A percentile compares a stretch with the other conserved stretches of the same genome.
These are phyloP conservation scores for Mucor circinelloides DNA, from an alignment of 371 early-diverging fungal species.

Conservation along the genomic window DNA sequence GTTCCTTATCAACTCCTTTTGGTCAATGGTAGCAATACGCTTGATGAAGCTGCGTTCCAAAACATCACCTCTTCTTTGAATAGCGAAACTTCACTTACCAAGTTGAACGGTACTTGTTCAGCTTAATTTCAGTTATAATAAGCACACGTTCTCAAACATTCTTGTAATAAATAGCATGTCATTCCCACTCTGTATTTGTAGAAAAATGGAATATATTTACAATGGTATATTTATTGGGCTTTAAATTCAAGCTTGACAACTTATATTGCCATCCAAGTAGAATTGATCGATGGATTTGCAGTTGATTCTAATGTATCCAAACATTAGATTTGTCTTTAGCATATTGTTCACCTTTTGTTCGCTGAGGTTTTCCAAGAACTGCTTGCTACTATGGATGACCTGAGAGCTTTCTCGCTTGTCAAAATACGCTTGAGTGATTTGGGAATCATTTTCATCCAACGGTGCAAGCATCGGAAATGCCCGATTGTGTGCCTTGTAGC, in stretches of 20 bases:
- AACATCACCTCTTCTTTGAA: neutral
- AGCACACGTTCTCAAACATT: neutral
- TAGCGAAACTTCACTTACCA: neutral
- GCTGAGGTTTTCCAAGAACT: neutral
- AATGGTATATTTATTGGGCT: neutral
- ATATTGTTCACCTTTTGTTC: neutral
- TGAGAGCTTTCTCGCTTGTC: neutral
- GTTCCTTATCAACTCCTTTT: neutral
- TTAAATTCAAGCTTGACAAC: neutral
- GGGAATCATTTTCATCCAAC: neutral
- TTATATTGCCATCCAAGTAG: constrained; percentile 6
- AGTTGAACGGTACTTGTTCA: constrained; percentile 1
- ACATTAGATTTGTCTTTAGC: constrained; percentile 3
- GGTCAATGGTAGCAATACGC: neutral
- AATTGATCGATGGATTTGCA: constrained; percentile 7
- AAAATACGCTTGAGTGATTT: constrained; percentile 1
- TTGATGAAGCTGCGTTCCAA: neutral
- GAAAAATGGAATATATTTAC: neutral
- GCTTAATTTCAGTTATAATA: neutral
- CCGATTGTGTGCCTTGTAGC: neutral
- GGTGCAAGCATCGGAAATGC: neutral
- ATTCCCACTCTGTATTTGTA: neutral
- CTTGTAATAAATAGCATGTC: neutral
- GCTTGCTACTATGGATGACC: neutral
- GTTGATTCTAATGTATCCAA: constrained; percentile 12